phyloP scores from a whole-genome alignment of 2,329 filamentous ascomycete genomes.

The Scedosporium apiospermum region DNA sequence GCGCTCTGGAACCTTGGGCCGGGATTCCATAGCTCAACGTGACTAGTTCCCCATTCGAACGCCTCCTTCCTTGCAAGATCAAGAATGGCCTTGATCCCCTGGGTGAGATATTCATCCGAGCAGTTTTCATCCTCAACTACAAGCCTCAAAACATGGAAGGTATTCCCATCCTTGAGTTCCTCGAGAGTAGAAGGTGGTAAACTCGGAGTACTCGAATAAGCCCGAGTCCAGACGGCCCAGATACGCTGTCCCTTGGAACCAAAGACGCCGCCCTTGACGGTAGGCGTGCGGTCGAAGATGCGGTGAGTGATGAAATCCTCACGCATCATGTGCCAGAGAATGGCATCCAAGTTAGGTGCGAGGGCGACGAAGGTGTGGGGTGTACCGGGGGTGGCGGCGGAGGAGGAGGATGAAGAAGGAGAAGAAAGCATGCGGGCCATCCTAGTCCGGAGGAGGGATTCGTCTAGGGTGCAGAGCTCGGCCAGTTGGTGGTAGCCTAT shows the following conservation, averaged over 20 bases:
- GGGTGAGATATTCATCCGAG: conserved; percentile 32
- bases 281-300: conserved; percentile 46
- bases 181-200: conserved; percentile 19
- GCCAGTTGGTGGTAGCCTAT: conserved; percentile 53
- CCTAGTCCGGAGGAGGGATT: conserved; percentile 45
- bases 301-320: conserved; percentile 67
- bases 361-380: conserved; percentile 23
- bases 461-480: conserved; percentile 54
- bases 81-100: conserved; percentile 54
- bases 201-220: conserved; percentile 42
- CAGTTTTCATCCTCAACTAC: conserved; percentile 48
- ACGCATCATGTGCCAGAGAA: conserved; percentile 70
- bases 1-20: conserved; percentile 39
- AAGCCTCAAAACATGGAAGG: conserved; percentile 58
- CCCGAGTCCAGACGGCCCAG: conserved; percentile 66
- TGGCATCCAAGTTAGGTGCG: conserved; percentile 53
- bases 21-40: conserved; percentile 80
- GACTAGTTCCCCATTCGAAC: conserved; percentile 56
- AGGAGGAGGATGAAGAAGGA: conserved; percentile 10
- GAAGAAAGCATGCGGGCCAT: conserved; percentile 24
- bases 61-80: conserved; percentile 61
- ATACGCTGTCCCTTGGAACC: conserved; percentile 36
- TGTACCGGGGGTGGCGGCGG: not conserved
- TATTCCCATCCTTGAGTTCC: conserved; percentile 49
- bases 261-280: conserved; percentile 62